A percentile compares a stretch with the other conserved stretches of the same genome.
phyloP scores from a whole-genome alignment of 495 filamentous ascomycete genomes.

The Neurospora tetraspora region DNA sequence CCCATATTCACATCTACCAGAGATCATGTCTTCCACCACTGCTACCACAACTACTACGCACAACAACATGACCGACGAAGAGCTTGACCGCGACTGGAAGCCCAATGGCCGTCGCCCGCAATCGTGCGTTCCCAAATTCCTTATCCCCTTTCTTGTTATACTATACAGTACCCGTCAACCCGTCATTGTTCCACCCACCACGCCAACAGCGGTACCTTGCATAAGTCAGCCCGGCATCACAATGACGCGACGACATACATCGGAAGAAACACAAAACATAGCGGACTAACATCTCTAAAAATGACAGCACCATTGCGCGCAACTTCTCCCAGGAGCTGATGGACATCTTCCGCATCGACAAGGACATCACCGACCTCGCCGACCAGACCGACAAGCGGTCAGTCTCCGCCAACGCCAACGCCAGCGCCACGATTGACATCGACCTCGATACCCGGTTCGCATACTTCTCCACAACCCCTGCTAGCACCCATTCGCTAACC shows the following conservation, averaged over 20 bases:
- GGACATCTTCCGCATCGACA: slow-evolving; percentile 80
- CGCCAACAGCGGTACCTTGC: not conserved
- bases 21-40: not conserved
- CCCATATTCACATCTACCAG: not conserved
- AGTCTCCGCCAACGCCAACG: slow-evolving; percentile 21
- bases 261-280: not conserved
- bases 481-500: slow-evolving; percentile 6
- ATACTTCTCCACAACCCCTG: not conserved
- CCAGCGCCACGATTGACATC: not conserved
- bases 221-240: not conserved
- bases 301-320: slow-evolving; percentile 67
- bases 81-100: slow-evolving; percentile 66
- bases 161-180: not conserved
- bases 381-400: slow-evolving; percentile 80
- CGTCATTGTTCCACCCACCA: not conserved
- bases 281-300: slow-evolving; percentile 5
- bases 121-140: slow-evolving; percentile 51
- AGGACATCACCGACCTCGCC: slow-evolving; percentile 64
- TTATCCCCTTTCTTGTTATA: not conserved
- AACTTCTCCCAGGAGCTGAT: slow-evolving; percentile 80
- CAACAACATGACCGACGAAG: slow-evolving; percentile 45
- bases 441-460: not conserved
- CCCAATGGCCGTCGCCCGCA: slow-evolving; percentile 64
- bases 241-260: not conserved
- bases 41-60: slow-evolving; percentile 7